Conservation (phyloP, 1,139 yeast species). For the Saccharomyces hybrid region DNA sequence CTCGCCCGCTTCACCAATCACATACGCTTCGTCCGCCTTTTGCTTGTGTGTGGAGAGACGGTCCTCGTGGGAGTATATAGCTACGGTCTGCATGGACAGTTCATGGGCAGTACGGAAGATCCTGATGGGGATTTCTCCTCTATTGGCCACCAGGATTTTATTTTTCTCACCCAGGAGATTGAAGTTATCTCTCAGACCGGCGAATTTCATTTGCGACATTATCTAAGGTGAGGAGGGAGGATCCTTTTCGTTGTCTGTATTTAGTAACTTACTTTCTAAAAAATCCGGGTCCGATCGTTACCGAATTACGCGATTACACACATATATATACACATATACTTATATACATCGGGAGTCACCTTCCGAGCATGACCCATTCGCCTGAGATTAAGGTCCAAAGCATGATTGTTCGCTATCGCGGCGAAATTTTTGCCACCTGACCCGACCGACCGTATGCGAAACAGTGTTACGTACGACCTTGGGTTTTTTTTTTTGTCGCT, state of each 20-base stretch:
- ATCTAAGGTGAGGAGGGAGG: neutral
- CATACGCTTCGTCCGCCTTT: slow-evolving; percentile 86
- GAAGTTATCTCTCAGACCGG: slow-evolving; percentile 46
- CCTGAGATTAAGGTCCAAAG: neutral
- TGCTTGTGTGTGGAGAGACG: slow-evolving; percentile 87
- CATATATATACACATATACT: neutral
- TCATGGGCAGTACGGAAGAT: slow-evolving; percentile 96
- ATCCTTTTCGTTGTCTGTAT: neutral
- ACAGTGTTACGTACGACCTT: too few species aligned
- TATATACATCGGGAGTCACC: neutral
- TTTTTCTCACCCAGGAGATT: slow-evolving; percentile 37
- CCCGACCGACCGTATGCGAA: neutral
- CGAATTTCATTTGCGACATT: slow-evolving; percentile 11
- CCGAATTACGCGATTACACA: neutral
- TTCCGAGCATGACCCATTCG: neutral
- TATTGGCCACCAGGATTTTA: slow-evolving; percentile 80
- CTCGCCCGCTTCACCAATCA: slow-evolving; percentile 81
- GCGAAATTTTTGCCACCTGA: neutral
- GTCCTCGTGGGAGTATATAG: slow-evolving; percentile 93
- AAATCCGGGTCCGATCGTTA: neutral
- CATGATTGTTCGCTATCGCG: neutral
- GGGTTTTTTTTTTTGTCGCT: neutral
- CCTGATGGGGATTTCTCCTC: slow-evolving; percentile 86
- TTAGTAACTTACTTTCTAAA: neutral
- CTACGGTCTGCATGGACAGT: slow-evolving; percentile 92